Conservation (phyloP, 148 eudicot genomes). For the Linanthus parryae region DNA sequence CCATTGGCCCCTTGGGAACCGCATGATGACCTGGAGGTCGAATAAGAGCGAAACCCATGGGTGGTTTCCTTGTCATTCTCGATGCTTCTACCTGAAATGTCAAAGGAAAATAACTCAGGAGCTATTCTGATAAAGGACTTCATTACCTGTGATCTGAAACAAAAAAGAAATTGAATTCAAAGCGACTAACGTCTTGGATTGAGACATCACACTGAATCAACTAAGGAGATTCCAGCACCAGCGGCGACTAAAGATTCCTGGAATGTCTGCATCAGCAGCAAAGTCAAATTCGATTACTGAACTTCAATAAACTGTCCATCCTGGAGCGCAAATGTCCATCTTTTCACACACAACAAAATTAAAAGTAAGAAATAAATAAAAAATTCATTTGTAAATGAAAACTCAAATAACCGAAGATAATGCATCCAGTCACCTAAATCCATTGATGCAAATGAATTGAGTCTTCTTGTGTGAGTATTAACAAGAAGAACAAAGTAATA, state of each 20-base stretch:
- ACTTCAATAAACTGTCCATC: not conserved
- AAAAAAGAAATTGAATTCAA: not conserved
- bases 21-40: constrained; percentile 99
- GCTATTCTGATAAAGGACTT: constrained; percentile 2
- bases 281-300: not conserved
- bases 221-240: constrained; percentile 86
- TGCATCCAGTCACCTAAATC: no score
- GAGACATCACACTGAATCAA: constrained; percentile 83
- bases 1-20: constrained; percentile 94
- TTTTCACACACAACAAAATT: not conserved
- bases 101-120: constrained; percentile 11
- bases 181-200: constrained; percentile 28
- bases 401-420: no score
- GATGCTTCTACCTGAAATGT: constrained; percentile 73
- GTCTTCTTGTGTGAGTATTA: no score
- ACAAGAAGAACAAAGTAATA: no score
- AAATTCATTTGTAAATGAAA: not conserved
- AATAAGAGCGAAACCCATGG: constrained; percentile 78
- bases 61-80: constrained; percentile 43
- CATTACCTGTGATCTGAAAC: not conserved
- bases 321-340: not conserved
- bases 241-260: constrained; percentile 79
- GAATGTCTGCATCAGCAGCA: constrained; percentile 58
- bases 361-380: not conserved
- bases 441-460: no score